These are phyloP conservation scores for Russula ochroleuca DNA, from an alignment of 768 basidiomycete genomes.

Conservation along the genomic window DNA sequence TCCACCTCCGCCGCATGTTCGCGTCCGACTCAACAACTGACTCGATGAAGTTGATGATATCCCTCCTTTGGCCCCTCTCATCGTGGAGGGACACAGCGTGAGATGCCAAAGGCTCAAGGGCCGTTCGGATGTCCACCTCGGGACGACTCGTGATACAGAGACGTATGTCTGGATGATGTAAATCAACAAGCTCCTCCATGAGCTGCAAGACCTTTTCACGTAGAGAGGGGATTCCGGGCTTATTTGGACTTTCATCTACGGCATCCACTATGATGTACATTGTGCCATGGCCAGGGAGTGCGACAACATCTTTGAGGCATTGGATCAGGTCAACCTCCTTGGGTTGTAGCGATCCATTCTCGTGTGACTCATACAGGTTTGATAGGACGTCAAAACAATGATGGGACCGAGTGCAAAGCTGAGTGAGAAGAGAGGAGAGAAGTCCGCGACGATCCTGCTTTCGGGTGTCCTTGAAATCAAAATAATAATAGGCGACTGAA, in stretches of 20 bases:
- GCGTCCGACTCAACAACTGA: not conserved
- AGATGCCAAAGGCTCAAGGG: not conserved
- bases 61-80: too few relatives aligned
- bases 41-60: not conserved
- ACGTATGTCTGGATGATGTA: not conserved
- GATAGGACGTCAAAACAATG: not conserved
- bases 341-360: not conserved
- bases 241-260: too few relatives aligned
- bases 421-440: conserved; percentile 2
- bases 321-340: not conserved
- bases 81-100: not conserved
- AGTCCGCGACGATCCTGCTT: conserved; percentile 5
- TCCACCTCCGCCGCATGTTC: conserved; percentile 1
- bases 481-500: not conserved
- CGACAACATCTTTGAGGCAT: not conserved
- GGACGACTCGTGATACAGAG: not conserved
- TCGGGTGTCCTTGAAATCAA: not conserved
- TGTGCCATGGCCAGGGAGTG: not conserved
- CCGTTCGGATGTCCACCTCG: not conserved
- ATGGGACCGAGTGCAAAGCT: conserved; percentile 4
- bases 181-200: not conserved
- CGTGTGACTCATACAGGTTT: not conserved
- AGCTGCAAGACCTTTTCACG: conserved; percentile 3
- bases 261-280: too few relatives aligned
- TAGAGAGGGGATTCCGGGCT: not conserved